Evolutionary conservation across 108 stramenopile species (phyloP).

Genomic region (Mediolabrus comicus): DNA sequence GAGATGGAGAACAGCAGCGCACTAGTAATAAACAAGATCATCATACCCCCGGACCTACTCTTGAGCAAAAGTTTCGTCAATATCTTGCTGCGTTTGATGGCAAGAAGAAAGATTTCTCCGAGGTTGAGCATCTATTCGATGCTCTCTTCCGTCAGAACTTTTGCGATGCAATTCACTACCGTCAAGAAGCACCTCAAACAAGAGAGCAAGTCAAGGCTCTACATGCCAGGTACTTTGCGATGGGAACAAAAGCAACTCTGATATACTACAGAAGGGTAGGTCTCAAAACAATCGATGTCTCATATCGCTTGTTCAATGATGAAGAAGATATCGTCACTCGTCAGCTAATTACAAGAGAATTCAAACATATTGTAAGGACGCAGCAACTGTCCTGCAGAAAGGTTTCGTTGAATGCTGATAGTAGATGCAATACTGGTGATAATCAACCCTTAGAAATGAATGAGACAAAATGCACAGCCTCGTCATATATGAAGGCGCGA

Average conservation of each 20-base stretch:
- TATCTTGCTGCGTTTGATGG: slow-evolving; percentile 1
- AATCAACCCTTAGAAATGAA: not conserved
- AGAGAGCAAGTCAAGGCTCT: not conserved
- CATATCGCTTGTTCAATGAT: not conserved
- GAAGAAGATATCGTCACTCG: not conserved
- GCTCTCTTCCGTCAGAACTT: not conserved
- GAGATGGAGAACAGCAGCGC: too few relatives aligned
- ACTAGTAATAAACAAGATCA: too few relatives aligned
- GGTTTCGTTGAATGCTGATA: not conserved
- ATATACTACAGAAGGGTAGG: not conserved
- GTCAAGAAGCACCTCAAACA: not conserved
- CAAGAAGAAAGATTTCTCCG: not conserved
- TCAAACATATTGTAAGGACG: not conserved
- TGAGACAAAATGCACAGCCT: not conserved
- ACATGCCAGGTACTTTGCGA: not conserved
- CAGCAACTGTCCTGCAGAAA: not conserved
- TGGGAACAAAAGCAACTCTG: not conserved
- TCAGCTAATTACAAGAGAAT: not conserved
- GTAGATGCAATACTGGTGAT: not conserved
- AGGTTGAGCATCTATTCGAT: slow-evolving; percentile 1
- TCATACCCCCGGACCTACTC: not conserved
- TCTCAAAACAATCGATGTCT: not conserved
- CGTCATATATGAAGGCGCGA: not conserved
- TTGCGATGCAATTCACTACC: not conserved
- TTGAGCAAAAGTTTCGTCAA: not conserved